Evolutionary conservation across 257 asterid genomes (phyloP).

Genomic region (Rubia yunnanensis): DNA sequence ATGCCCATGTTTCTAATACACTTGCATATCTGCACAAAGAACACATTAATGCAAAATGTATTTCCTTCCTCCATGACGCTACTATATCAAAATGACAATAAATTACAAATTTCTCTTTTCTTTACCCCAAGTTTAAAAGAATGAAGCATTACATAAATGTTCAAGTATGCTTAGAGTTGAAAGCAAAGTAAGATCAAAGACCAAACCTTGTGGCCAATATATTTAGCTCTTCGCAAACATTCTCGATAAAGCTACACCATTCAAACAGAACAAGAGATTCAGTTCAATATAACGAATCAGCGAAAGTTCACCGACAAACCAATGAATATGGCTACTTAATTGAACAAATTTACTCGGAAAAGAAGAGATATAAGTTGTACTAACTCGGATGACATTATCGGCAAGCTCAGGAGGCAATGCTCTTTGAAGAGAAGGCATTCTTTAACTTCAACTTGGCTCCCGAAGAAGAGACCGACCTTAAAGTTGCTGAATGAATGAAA

Average conservation of each 20-base stretch:
- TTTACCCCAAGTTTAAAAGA: not conserved
- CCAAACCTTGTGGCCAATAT: conserved; percentile 69
- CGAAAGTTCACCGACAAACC: not conserved
- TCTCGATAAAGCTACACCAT: conserved; percentile 67
- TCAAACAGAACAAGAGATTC: conserved; percentile 8
- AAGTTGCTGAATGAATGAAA: not conserved
- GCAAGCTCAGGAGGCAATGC: conserved; percentile 97
- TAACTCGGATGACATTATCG: conserved; percentile 67
- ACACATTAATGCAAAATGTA: too few species aligned
- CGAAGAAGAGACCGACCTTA: not conserved
- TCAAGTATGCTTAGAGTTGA: not conserved
- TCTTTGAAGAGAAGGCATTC: conserved; percentile 83
- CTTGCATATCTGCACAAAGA: not conserved
- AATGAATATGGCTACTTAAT: not conserved
- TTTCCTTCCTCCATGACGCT: not conserved
- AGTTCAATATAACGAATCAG: not conserved
- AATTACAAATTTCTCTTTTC: not conserved
- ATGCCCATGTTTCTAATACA: not conserved
- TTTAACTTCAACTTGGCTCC: not conserved
- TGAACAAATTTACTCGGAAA: not conserved
- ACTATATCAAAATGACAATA: not conserved
- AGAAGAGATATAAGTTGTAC: conserved; percentile 12
- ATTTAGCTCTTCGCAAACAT: conserved; percentile 89
- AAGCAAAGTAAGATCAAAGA: not conserved
- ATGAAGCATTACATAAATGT: not conserved